Evolutionary conservation across 192 early-diverging fungal genomes (phyloP), one percentile per base, ranked within the genome.

Genomic region (Coemansia asiatica): DNA sequence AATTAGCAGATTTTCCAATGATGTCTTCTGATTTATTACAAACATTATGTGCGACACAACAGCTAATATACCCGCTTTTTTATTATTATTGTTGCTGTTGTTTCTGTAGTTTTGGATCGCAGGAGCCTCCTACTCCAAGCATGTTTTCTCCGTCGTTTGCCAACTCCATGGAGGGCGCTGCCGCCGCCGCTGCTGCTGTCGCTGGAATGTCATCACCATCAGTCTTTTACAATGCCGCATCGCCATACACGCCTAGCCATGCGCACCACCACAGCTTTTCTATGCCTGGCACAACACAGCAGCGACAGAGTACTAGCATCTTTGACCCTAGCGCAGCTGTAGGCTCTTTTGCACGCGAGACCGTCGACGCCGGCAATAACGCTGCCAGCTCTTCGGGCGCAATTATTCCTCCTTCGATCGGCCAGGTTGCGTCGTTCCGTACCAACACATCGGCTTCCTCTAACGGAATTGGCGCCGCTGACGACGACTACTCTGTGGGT

Each of bases 71-170:
- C 0, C 40, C 40, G 16, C n/a, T 3, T 2, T 18, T 16, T 15
- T 13, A 6, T 33, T 33, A 6, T 33, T 33, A 33, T 33, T 8
- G 31, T 33, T 56, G 54, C 26, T 29, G 12, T 54, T 0, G 21
- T 21, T 33, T 49, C 27, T 60, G 35, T 74, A 71, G 64, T 27
- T 3, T 53, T 19, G 59, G 56, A 27, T 29, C 69, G 0, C 84
- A 76, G 49, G 71, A 75, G 38, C 89, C 87, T 7, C 75, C 75
- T 10, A 89, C 87, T n/a, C 89, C 89, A 0, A 85, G 81, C 19
- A 89, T 90, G 76, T 90, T 90, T 47, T 85, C 88, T 47, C 87
- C 89, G n/a, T 84, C 79, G 53, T 90, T 90, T 64, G 73, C 86
- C 46, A 87, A 87, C 13, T 83, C 89, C 4, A 69, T 90, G 35